Evolutionary conservation across 495 filamentous ascomycete species (phyloP).

Genomic region (Penicillium odoratum): DNA sequence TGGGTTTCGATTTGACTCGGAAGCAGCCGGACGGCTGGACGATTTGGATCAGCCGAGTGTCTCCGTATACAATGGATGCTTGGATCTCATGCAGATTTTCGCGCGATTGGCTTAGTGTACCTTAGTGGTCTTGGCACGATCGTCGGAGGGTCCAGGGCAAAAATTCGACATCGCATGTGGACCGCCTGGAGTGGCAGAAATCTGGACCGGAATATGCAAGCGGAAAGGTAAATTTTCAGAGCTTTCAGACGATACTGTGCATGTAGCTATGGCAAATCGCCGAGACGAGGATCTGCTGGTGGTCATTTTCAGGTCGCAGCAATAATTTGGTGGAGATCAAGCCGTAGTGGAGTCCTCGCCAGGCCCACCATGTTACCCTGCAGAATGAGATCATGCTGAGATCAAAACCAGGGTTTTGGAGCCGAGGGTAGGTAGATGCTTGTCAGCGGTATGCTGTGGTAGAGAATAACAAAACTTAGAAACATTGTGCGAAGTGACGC

Average conservation of each 20-base stretch:
- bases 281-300: not conserved
- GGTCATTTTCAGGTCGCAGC: not conserved
- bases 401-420: not conserved
- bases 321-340: not conserved
- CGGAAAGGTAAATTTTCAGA: too few species aligned
- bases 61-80: not conserved
- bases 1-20: not conserved
- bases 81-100: not conserved
- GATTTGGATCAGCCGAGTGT: not conserved
- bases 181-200: too few species aligned
- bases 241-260: too few species aligned
- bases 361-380: not conserved
- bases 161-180: not conserved
- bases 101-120: constrained; percentile 2
- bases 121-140: constrained; percentile 1
- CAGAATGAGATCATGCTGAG: constrained; percentile 17
- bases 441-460: not conserved
- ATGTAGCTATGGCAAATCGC: too few species aligned
- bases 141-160: not conserved
- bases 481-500: not conserved
- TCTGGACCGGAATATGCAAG: too few species aligned
- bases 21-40: not conserved
- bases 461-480: not conserved
- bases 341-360: not conserved
- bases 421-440: not conserved